phyloP scores from a whole-genome alignment of 2,329 filamentous ascomycete species.

The Trematosphaeria pertusa region DNA sequence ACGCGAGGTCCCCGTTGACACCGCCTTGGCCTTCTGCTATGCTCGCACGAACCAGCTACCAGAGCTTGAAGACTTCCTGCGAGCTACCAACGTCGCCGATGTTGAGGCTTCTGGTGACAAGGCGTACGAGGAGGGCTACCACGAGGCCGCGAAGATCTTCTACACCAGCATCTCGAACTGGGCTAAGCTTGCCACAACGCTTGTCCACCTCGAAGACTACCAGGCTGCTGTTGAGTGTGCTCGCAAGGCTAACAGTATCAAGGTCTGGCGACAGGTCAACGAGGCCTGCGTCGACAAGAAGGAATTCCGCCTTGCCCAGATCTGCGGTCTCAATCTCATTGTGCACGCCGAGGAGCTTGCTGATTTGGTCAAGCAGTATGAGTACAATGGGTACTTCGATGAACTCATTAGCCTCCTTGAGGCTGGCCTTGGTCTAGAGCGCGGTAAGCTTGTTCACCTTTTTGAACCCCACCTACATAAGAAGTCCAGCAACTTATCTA shows the following conservation, averaged over 20 bases:
- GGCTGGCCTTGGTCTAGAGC: constrained; percentile 90
- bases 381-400: constrained; percentile 96
- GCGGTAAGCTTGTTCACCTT: constrained; percentile 47
- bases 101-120: constrained; percentile 98
- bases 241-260: constrained; percentile 98
- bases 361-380: constrained; percentile 94
- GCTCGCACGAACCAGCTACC: constrained; percentile 89
- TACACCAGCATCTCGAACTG: constrained; percentile 98
- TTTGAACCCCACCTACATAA: no score
- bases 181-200: constrained; percentile 96
- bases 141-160: constrained; percentile 98
- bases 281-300: constrained; percentile 96
- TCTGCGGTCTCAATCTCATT: constrained; percentile 97
- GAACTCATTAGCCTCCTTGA: constrained; percentile 95
- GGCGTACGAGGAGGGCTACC: constrained; percentile 91
- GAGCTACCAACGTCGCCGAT: constrained; percentile 91
- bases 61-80: constrained; percentile 96
- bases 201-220: constrained; percentile 97
- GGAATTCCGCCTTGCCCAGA: constrained; percentile 98
- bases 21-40: constrained; percentile 90
- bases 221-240: constrained; percentile 97
- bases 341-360: constrained; percentile 95
- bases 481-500: constrained; percentile 42
- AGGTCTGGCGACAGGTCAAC: constrained; percentile 99
- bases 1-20: constrained; percentile 92